Conservation (phyloP, 768 basidiomycete genomes). For the Rhizopogon vinicolor region DNA sequence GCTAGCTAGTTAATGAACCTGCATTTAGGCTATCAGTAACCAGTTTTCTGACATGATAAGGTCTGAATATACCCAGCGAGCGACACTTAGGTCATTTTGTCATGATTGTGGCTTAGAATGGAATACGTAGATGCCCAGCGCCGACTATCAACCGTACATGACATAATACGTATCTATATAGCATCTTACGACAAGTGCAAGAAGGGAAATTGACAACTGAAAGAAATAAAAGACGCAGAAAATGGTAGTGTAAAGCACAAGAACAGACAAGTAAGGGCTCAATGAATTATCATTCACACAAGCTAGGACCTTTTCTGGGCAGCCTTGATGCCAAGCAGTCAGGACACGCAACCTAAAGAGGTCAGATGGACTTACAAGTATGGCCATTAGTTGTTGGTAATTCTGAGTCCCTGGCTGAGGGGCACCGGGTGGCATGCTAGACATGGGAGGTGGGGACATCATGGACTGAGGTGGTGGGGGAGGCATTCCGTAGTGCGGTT, state of each 20-base stretch:
- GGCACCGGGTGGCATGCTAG: conserved; percentile 33
- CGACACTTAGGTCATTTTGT: no score
- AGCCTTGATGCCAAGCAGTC: conserved; percentile 10
- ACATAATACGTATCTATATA: conserved; percentile 1
- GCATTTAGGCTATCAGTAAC: not conserved
- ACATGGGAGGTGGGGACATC: conserved; percentile 42
- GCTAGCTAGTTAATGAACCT: not conserved
- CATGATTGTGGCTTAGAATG: not conserved
- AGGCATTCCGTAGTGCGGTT: conserved; percentile 34
- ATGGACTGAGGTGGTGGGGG: conserved; percentile 35
- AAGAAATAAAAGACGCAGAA: not conserved
- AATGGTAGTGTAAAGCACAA: not conserved
- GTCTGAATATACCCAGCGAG: not conserved
- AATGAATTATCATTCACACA: not conserved
- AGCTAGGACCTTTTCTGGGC: conserved; percentile 24
- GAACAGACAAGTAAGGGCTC: not conserved
- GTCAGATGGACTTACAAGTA: conserved; percentile 43
- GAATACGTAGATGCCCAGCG: not conserved
- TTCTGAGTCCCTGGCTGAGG: conserved; percentile 37
- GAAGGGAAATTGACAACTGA: not conserved
- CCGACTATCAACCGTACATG: not conserved
- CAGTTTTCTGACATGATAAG: not conserved
- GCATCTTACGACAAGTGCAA: not conserved
- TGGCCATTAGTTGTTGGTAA: conserved; percentile 69
- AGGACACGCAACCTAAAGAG: not conserved